These are phyloP conservation scores for Pistacia atlantica DNA, from an alignment of 345 rosid species.

Conservation along the genomic window DNA sequence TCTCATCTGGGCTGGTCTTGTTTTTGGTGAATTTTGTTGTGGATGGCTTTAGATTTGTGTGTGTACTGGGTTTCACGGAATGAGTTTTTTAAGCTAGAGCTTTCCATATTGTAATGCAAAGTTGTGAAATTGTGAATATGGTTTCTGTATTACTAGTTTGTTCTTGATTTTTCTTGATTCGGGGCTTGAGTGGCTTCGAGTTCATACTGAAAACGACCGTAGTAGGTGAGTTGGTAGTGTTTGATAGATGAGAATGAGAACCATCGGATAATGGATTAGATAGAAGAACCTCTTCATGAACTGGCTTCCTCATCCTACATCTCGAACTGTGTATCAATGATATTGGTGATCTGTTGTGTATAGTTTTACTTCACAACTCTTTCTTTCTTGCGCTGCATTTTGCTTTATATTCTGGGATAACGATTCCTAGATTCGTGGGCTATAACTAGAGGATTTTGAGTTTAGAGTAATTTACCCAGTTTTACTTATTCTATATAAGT, in stretches of 20 bases:
- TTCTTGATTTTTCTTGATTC: conserved; percentile 5
- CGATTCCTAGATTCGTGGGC: not conserved
- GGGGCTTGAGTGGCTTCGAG: not conserved
- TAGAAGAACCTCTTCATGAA: not conserved
- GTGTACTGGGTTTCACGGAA: not conserved
- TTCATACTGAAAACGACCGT: not conserved
- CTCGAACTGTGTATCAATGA: not conserved
- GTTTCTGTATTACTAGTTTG: not conserved
- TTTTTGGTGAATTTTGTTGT: conserved; percentile 17
- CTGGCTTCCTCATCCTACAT: not conserved
- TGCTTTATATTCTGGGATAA: not conserved
- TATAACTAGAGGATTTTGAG: not conserved
- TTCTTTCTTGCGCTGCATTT: not conserved
- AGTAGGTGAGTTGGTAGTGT: not conserved
- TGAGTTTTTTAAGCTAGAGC: not conserved
- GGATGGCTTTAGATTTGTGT: conserved; percentile 18
- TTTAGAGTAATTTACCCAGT: not conserved
- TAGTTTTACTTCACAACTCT: not conserved
- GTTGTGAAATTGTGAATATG: conserved; percentile 4
- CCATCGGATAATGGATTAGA: not conserved
- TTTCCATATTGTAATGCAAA: not conserved
- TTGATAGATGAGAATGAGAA: not conserved
- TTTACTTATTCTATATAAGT: not conserved
- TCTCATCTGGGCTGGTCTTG: conserved; percentile 31
- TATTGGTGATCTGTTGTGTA: not conserved